phyloP scores from a whole-genome alignment of 352 stramenopile genomes.

The Phytophthora citrophthora region DNA sequence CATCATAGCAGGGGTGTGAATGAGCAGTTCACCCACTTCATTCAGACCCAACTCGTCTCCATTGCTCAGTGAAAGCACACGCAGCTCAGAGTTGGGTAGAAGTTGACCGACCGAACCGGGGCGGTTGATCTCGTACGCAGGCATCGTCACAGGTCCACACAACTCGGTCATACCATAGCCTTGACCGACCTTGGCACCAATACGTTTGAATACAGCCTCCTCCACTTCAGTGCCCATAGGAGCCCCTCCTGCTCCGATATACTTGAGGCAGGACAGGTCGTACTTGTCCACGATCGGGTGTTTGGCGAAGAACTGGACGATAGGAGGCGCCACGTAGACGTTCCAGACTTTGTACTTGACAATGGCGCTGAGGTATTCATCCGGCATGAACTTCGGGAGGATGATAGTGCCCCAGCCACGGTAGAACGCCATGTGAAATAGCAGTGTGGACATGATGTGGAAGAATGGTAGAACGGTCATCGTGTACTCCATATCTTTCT shows the following conservation, averaged over 20 bases:
- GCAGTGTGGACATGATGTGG: conserved; percentile 89
- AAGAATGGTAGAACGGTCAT: conserved; percentile 89
- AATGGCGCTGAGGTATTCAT: conserved; percentile 83
- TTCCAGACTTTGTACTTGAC: conserved; percentile 64
- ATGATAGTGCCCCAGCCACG: conserved; percentile 77
- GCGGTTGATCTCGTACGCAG: conserved; percentile 32
- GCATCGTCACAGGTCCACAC: conserved; percentile 57
- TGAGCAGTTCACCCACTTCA: conserved; percentile 70
- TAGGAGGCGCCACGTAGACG: conserved; percentile 82
- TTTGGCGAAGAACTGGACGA: conserved; percentile 82
- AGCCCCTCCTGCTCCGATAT: conserved; percentile 80
- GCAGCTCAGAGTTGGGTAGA: conserved; percentile 45
- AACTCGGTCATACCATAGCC: conserved; percentile 72
- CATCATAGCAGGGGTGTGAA: conserved; percentile 54
- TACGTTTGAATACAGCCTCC: conserved; percentile 56
- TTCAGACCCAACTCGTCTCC: conserved; percentile 35
- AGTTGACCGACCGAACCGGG: conserved; percentile 41
- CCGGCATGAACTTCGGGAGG: conserved; percentile 86
- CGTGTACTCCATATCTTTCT: conserved; percentile 41
- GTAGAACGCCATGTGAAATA: conserved; percentile 75
- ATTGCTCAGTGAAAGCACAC: conserved; percentile 42
- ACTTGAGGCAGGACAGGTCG: conserved; percentile 77
- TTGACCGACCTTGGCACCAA: conserved; percentile 58
- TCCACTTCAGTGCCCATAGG: conserved; percentile 83
- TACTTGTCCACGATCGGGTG: conserved; percentile 90